Base-by-base conservation (phyloP, 2,329 filamentous ascomycete genomes). In the Torrubiella hemipterigena region DNA sequence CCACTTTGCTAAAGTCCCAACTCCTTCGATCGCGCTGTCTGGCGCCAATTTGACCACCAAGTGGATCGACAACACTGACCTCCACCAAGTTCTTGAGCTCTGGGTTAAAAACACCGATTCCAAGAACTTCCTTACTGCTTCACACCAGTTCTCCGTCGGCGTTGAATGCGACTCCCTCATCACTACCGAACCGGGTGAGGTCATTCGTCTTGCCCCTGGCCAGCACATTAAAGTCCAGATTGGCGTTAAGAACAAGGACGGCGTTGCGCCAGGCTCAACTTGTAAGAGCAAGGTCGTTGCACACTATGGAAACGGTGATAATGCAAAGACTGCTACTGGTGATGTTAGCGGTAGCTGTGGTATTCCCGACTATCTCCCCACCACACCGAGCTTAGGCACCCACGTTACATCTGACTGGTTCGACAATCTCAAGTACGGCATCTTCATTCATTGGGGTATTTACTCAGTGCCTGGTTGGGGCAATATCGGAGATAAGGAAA, bases 401-500 rank as follows among this genome's bases (percentile, higher is more conserved):
- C 59, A 63, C 28, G 52, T 55, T 42, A 58, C 58, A 11, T 67
- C 68, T 0, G 51, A 58, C 5, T 74, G 70, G 69, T 75, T 61
- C 39, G 56, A 67, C 32, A 55, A 61, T 25, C 63, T 56, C 15
- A 75, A 76, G 35, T 75, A 57, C 37, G 70, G 71, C 1, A 74
- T 75, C 22, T 74, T 76, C 42, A 67, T 74, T 24, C 70, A 74
- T 37, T 74, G 70, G 67, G 69, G 70, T 1, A 52, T 61, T 0
- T 75, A 72, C 39, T 49, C 65, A 0, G 68, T 73, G 1, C 63
- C 69, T 0, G 68, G 61, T 4, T 75, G 69, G 67, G 70, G 69
- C 4, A 59, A 60, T 38, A 52, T 52, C 5, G 47, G 49, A 3
- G 46, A 49, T 1, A 41, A 56, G 30, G 58, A 63, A 38, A 54